Evolutionary conservation across 2,329 filamentous ascomycete genomes (phyloP), one percentile per base, ranked within the genome.

Genomic region (Fusarium annulatum): DNA sequence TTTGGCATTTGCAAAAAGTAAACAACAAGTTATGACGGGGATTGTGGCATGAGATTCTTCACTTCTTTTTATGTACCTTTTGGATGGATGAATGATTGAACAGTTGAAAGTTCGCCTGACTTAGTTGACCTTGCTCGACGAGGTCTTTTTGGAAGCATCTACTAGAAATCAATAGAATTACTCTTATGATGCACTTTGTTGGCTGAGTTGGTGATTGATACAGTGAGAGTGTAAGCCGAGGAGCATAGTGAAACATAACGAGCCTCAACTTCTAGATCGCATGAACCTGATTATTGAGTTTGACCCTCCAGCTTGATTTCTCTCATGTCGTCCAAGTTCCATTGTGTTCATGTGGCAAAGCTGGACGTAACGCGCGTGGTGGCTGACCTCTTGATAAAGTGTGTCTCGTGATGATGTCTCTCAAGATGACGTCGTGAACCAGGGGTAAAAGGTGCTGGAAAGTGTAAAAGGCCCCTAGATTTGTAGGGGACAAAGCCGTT

Each of bases 1-100:
- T 84, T 82, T 69, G 82, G 82, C 21, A 68, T 77, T 38, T 84
- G 83, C 75, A 67, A 72, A 73, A 62, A 74, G 61, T 62, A 51
- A 42, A 61, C 28, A n/a, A 41, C 46, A 58, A 38, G 16, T 49
- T 21, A 23, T 23, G 45, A 41, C 15, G 56, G 53, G 18, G 43
- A 21, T 14, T 57, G 11, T 56, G 48, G 48, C 9, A 23, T 52
- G 59, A 21, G 52, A 49, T 53, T 52, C 48, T 77, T 77, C 73
- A 66, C 69, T 77, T 77, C 75, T 59, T 28, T 69, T 69, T 38
- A 66, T 75, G 73, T 76, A 77, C 73, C 73, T 69, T 76, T 76
- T 73, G 64, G 56, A 67, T 53, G 56, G 39, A 63, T 63, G 61
- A 46, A 45, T 63, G 61, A 59, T 74, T 55, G n/a, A 46, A 42